phyloP scores from a whole-genome alignment of 208 protist species.

The Trichomonas tenax region DNA sequence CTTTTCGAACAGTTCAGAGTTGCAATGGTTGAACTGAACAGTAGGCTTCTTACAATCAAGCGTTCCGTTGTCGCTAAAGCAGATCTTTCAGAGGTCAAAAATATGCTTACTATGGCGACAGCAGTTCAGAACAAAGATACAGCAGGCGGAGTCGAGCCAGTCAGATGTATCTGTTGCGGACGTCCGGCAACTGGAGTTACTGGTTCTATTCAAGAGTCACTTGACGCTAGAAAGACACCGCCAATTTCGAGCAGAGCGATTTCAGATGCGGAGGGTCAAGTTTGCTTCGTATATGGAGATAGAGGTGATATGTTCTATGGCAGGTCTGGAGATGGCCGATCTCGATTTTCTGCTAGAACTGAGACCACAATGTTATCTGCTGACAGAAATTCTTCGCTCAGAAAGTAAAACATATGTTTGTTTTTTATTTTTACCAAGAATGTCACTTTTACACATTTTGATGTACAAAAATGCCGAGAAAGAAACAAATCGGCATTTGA shows the following conservation, averaged over 20 bases:
- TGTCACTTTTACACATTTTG: no score
- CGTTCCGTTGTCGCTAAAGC: neutral
- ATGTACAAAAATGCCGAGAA: no score
- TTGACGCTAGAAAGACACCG: neutral
- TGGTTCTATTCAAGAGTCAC: neutral
- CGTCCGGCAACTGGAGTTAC: neutral
- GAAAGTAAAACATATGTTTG: no score
- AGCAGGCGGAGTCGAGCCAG: neutral
- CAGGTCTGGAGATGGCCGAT: neutral
- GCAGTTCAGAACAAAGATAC: neutral
- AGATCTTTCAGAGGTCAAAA: neutral
- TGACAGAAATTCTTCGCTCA: no score
- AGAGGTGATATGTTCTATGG: slow-evolving; percentile 14
- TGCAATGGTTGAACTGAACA: neutral
- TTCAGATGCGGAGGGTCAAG: neutral
- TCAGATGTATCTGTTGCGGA: neutral
- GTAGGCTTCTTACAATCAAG: neutral
- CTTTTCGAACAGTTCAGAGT: slow-evolving; percentile 11
- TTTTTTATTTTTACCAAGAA: no score
- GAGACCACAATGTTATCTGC: neutral
- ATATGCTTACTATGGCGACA: neutral
- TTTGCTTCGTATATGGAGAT: slow-evolving; percentile 23
- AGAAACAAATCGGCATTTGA: no score
- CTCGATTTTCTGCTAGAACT: neutral
- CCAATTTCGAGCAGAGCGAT: neutral